A percentile compares a stretch with the other conserved stretches of the same genome.
These are phyloP conservation scores for Aspergillus niger DNA, from an alignment of 2,329 filamentous ascomycete genomes.

Conservation along the genomic window DNA sequence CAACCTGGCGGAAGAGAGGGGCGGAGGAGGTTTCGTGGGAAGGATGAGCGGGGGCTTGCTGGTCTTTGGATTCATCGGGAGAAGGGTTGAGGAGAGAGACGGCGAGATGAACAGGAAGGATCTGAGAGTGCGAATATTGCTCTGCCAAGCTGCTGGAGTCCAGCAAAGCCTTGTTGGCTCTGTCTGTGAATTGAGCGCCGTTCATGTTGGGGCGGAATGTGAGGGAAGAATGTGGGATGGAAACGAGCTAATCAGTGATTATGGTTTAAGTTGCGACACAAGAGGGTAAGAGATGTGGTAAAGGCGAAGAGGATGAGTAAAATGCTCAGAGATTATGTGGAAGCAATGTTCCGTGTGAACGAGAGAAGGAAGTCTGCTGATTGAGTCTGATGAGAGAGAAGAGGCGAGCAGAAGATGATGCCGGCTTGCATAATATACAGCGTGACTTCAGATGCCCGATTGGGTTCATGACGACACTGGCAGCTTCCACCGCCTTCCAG, in stretches of 20 bases:
- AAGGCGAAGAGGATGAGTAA: too few relatives aligned
- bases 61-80: slow-evolving; percentile 69
- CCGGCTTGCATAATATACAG: neutral
- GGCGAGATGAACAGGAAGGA: slow-evolving; percentile 86
- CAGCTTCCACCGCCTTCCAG: slow-evolving; percentile 40
- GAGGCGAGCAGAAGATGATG: neutral
- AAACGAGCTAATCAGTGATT: too few relatives aligned
- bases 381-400: neutral
- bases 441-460: slow-evolving; percentile 18
- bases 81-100: slow-evolving; percentile 54
- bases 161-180: slow-evolving; percentile 83
- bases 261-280: too few relatives aligned
- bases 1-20: slow-evolving; percentile 91
- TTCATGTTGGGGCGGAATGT: slow-evolving; percentile 35
- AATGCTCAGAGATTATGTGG: too few relatives aligned
- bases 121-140: slow-evolving; percentile 87
- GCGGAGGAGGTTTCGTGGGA: slow-evolving; percentile 62
- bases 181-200: slow-evolving; percentile 77
- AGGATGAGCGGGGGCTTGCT: slow-evolving; percentile 67
- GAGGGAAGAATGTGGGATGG: neutral
- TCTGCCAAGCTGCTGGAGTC: slow-evolving; percentile 86
- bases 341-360: too few relatives aligned
- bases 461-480: slow-evolving; percentile 34
- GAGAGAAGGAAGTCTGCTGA: too few relatives aligned
- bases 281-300: too few relatives aligned